Evolutionary conservation across 495 filamentous ascomycete species (phyloP).

Genomic region (Penicillium samsonianum): DNA sequence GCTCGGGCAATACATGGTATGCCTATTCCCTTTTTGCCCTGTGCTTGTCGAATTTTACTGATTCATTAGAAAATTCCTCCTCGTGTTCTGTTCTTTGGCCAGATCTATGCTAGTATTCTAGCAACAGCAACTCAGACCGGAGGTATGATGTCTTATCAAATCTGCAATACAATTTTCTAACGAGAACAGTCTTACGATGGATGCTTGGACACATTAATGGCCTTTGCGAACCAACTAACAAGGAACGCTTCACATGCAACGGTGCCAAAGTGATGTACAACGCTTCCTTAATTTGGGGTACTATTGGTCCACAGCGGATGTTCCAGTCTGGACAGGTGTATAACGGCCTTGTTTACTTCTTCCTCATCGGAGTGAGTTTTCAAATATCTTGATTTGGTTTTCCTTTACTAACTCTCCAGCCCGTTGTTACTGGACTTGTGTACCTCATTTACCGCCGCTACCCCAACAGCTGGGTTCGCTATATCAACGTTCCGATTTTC

Average conservation of each 20-base stretch:
- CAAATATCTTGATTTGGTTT: not conserved
- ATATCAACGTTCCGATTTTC: slow-evolving; percentile 47
- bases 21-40: not conserved
- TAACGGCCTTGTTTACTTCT: slow-evolving; percentile 41
- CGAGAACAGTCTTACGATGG: slow-evolving; percentile 46
- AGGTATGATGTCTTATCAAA: slow-evolving; percentile 11
- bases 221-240: slow-evolving; percentile 36
- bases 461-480: slow-evolving; percentile 38
- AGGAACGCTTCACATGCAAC: slow-evolving; percentile 54
- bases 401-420: slow-evolving; percentile 14
- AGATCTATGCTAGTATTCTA: slow-evolving; percentile 51
- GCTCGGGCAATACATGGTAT: slow-evolving; percentile 54
- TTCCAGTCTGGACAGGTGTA: slow-evolving; percentile 42
- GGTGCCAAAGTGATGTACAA: slow-evolving; percentile 55
- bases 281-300: slow-evolving; percentile 45
- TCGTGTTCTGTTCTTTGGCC: slow-evolving; percentile 51
- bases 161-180: not conserved
- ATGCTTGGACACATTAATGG: slow-evolving; percentile 47
- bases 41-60: not conserved
- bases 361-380: slow-evolving; percentile 38
- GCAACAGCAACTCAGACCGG: slow-evolving; percentile 36
- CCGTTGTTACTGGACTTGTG: slow-evolving; percentile 31
- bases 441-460: slow-evolving; percentile 41
- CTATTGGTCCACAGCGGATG: slow-evolving; percentile 45
- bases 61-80: slow-evolving; percentile 50